These are phyloP conservation scores for Jamesozyma gamospora DNA, from an alignment of 805 yeast genomes.

Conservation along the genomic window DNA sequence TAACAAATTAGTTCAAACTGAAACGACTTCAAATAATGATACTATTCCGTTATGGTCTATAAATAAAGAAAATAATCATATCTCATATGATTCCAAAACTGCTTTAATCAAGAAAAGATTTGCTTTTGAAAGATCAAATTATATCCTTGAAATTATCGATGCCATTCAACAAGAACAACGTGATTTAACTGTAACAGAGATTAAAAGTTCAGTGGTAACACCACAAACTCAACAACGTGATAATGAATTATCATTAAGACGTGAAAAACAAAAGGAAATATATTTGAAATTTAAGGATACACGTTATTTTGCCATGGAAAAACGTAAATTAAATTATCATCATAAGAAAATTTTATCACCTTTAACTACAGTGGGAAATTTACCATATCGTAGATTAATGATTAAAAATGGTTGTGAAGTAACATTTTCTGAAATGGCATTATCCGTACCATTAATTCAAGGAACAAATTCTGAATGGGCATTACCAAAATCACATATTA, in stretches of 20 bases:
- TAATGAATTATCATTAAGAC: constrained; percentile 24
- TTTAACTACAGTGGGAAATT: constrained; percentile 92
- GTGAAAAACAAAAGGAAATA: constrained; percentile 25
- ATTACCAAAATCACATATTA: constrained; percentile 72
- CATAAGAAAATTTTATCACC: constrained; percentile 88
- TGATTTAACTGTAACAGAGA: constrained; percentile 1
- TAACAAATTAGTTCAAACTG: not conserved
- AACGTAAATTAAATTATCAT: constrained; percentile 57
- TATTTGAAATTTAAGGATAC: constrained; percentile 54
- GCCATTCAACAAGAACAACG: constrained; percentile 35
- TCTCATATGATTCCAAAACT: constrained; percentile 34
- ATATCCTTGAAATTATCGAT: constrained; percentile 55
- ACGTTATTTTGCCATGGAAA: constrained; percentile 69
- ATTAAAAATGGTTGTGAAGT: constrained; percentile 82
- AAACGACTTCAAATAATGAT: no score
- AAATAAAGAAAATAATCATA: constrained; percentile 56
- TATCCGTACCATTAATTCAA: constrained; percentile 73
- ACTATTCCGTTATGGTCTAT: constrained; percentile 15
- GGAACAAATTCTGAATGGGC: constrained; percentile 98
- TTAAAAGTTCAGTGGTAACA: constrained; percentile 5
- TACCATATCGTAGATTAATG: constrained; percentile 92
- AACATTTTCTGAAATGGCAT: constrained; percentile 93
- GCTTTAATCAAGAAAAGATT: constrained; percentile 42
- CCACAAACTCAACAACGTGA: constrained; percentile 20
- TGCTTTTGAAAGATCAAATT: constrained; percentile 46